Conservation (phyloP, 1,284 basidiomycete species). For the Rhodotorula sp. region DNA sequence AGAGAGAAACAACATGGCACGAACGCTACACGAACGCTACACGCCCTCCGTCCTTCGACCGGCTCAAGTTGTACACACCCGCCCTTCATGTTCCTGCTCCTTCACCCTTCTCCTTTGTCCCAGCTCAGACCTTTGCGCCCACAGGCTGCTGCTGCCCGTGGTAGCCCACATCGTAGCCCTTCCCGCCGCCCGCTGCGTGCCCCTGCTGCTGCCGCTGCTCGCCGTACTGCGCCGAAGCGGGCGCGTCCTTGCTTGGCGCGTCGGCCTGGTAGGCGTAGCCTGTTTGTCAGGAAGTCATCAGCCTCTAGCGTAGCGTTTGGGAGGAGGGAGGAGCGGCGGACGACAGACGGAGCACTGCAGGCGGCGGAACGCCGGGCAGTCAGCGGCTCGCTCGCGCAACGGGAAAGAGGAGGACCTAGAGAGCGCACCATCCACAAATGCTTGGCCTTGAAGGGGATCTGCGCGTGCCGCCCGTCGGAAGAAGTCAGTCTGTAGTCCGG, state of each 20-base stretch:
- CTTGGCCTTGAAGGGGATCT: constrained; percentile 17
- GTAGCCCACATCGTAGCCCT: constrained; percentile 25
- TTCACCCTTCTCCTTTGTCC: too few species aligned
- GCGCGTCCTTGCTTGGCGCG: neutral
- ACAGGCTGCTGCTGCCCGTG: neutral
- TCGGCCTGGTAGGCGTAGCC: neutral
- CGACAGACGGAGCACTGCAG: constrained; percentile 12
- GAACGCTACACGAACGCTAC: too few species aligned
- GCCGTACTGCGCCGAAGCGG: neutral
- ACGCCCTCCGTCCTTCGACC: too few species aligned
- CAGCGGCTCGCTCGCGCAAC: too few species aligned
- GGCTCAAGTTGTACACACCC: neutral
- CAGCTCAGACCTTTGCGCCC: constrained; percentile 7
- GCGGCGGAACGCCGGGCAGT: too few species aligned
- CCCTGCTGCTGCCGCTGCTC: neutral
- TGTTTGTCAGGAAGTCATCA: too few species aligned
- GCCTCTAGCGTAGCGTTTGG: too few species aligned
- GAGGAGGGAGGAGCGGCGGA: neutral
- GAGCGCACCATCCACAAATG: constrained; percentile 2
- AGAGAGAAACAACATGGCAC: too few species aligned
- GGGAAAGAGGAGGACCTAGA: neutral
- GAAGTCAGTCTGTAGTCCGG: neutral
- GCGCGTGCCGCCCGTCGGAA: neutral
- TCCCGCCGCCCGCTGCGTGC: neutral
- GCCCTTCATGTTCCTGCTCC: too few species aligned